phyloP scores from a whole-genome alignment of 2,329 filamentous ascomycete species.

The Dothideomycetidae sp. region DNA sequence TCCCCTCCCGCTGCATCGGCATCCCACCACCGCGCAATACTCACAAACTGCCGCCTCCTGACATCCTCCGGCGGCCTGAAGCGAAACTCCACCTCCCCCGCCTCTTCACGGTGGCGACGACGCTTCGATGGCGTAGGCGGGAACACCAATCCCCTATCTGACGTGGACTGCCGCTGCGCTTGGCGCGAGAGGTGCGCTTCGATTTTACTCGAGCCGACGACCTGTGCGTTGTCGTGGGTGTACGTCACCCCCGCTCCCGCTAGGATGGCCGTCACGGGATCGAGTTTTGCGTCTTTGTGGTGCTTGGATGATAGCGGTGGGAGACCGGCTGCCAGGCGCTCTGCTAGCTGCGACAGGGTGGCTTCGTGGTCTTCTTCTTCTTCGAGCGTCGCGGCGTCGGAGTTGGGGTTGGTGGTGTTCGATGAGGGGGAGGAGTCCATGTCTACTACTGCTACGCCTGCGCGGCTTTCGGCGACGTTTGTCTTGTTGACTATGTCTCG shows the following conservation, averaged over 20 bases:
- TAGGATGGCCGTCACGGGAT: slow-evolving; percentile 80
- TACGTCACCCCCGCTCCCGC: slow-evolving; percentile 82
- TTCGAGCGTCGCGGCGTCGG: slow-evolving; percentile 18
- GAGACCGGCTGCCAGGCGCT: slow-evolving; percentile 35
- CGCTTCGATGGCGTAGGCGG: slow-evolving; percentile 28
- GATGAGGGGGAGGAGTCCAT: slow-evolving; percentile 38
- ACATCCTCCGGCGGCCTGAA: slow-evolving; percentile 67
- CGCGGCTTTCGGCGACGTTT: slow-evolving; percentile 85
- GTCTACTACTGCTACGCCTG: slow-evolving; percentile 65
- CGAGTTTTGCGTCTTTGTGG: slow-evolving; percentile 31
- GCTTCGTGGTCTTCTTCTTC: slow-evolving; percentile 40
- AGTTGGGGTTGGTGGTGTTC: slow-evolving; percentile 34
- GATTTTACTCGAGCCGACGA: slow-evolving; percentile 83
- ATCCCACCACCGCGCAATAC: slow-evolving; percentile 51
- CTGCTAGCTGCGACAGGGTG: slow-evolving; percentile 59
- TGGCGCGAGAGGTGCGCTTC: slow-evolving; percentile 69
- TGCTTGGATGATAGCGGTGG: slow-evolving; percentile 18
- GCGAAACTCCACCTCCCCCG: slow-evolving; percentile 34
- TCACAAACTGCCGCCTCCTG: slow-evolving; percentile 70
- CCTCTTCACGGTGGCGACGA: slow-evolving; percentile 26
- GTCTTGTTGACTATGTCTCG: slow-evolving; percentile 98
- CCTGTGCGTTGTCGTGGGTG: slow-evolving; percentile 90
- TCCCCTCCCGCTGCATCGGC: slow-evolving; percentile 56
- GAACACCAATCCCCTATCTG: slow-evolving; percentile 42
- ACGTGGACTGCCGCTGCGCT: slow-evolving; percentile 49